Percentiles rank a stretch among this genome's conserved stretches.
Evolutionary conservation across 2,329 filamentous ascomycete species (phyloP).

Genomic region (Trichoderma sp.): DNA sequence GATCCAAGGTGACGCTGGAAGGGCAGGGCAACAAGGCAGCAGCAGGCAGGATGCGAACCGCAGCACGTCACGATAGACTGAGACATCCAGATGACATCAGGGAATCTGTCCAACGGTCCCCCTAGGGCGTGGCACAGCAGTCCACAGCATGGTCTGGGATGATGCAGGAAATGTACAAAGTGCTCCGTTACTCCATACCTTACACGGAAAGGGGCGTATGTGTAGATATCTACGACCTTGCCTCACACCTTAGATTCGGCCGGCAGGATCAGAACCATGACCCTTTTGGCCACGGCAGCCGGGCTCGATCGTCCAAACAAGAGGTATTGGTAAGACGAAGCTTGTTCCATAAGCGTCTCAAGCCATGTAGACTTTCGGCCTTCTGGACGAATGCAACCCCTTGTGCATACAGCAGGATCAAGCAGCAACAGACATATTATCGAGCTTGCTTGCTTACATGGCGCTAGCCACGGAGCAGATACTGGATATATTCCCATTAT

Average conservation of each 20-base stretch:
- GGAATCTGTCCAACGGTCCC: background rate
- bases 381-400: background rate
- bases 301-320: background rate
- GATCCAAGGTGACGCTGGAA: background rate
- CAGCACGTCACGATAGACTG: slow-evolving; percentile 13
- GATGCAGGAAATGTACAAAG: background rate
- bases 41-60: slow-evolving; percentile 4
- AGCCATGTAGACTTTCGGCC: background rate
- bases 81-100: slow-evolving; percentile 15
- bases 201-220: background rate
- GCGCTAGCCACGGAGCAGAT: slow-evolving; percentile 1
- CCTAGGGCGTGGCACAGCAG: background rate
- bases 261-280: slow-evolving; percentile 1
- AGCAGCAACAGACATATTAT: background rate
- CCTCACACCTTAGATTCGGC: background rate
- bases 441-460: background rate
- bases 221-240: background rate
- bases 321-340: background rate
- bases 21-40: background rate
- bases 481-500: background rate
- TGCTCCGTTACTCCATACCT: background rate
- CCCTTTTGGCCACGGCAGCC: background rate
- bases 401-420: slow-evolving; percentile 4
- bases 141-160: background rate
- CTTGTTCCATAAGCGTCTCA: background rate